A percentile compares a stretch with the other conserved stretches of the same genome.
Conservation (phyloP, 805 yeast species). For the Candida nemodendra region DNA sequence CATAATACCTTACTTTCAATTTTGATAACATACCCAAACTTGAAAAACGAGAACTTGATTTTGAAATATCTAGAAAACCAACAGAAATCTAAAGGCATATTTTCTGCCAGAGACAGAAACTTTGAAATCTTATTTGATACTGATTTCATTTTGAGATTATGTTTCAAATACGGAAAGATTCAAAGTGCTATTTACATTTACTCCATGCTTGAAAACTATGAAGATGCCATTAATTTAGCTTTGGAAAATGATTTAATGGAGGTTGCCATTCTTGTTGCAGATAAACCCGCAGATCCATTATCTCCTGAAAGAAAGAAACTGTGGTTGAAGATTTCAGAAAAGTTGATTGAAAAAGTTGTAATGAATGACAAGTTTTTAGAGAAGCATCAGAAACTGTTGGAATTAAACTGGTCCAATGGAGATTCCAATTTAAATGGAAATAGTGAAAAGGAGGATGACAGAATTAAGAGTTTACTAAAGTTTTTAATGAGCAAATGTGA, state of each 20-base stretch:
- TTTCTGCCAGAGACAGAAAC: constrained; percentile 12
- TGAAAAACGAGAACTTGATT: constrained; percentile 44
- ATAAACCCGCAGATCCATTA: constrained; percentile 39
- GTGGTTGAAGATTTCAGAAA: constrained; percentile 67
- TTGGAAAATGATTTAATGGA: constrained; percentile 58
- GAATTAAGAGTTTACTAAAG: constrained; percentile 33
- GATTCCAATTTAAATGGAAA: constrained; percentile 7
- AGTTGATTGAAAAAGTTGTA: constrained; percentile 40
- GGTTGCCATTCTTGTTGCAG: constrained; percentile 57
- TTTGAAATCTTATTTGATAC: constrained; percentile 53
- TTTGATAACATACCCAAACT: constrained; percentile 49
- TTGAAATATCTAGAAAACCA: constrained; percentile 47
- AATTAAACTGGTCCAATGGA: constrained; percentile 10
- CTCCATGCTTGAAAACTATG: constrained; percentile 64
- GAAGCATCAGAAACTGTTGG: constrained; percentile 20
- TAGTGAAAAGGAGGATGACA: constrained; percentile 33
- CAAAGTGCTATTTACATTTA: constrained; percentile 74
- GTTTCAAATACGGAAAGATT: constrained; percentile 56
- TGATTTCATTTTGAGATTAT: constrained; percentile 72
- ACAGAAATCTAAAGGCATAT: constrained; percentile 16
- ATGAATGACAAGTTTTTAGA: constrained; percentile 27
- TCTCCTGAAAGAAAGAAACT: constrained; percentile 56
- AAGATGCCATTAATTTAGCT: constrained; percentile 79
- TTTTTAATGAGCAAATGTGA: constrained; percentile 45
- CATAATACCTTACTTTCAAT: constrained; percentile 73